Evolutionary conservation across 805 yeast species (phyloP).

Genomic region (Candida anglica): DNA sequence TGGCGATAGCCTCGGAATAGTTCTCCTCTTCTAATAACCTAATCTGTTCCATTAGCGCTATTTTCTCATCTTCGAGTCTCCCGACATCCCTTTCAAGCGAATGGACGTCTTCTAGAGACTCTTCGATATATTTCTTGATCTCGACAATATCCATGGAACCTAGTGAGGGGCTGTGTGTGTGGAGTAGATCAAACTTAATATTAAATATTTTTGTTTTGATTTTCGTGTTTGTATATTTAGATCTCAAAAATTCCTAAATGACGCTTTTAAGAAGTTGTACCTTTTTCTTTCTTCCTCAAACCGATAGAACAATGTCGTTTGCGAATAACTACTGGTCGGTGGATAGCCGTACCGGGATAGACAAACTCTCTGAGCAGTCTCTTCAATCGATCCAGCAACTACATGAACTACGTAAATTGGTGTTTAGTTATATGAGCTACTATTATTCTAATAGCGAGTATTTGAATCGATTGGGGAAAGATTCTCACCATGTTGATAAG

Average conservation of each 20-base stretch:
- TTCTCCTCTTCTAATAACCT: constrained; percentile 9
- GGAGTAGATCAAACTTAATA: neutral
- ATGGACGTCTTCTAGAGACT: constrained; percentile 14
- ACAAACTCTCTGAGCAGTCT: constrained; percentile 25
- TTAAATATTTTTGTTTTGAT: too few relatives aligned
- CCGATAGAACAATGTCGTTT: too few relatives aligned
- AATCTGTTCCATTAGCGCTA: constrained; percentile 8
- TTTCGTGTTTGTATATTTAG: neutral
- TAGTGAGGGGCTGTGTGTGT: neutral
- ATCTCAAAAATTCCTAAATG: neutral
- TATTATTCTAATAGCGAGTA: constrained; percentile 31
- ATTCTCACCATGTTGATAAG: constrained; percentile 15
- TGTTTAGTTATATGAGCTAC: constrained; percentile 33
- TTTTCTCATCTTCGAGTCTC: constrained; percentile 9
- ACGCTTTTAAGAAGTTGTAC: neutral
- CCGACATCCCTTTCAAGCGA: constrained; percentile 15
- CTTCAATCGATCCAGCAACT: constrained; percentile 31
- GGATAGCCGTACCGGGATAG: constrained; percentile 36
- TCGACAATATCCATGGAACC: constrained; percentile 6
- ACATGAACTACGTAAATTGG: constrained; percentile 36
- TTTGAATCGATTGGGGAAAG: constrained; percentile 23
- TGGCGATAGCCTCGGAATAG: too few relatives aligned
- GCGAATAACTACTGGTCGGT: constrained; percentile 40
- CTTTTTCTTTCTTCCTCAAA: too few relatives aligned
- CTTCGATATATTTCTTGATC: constrained; percentile 11